Evolutionary conservation across 2,329 filamentous ascomycete genomes (phyloP).

Genomic region (Ustulina deusta): DNA sequence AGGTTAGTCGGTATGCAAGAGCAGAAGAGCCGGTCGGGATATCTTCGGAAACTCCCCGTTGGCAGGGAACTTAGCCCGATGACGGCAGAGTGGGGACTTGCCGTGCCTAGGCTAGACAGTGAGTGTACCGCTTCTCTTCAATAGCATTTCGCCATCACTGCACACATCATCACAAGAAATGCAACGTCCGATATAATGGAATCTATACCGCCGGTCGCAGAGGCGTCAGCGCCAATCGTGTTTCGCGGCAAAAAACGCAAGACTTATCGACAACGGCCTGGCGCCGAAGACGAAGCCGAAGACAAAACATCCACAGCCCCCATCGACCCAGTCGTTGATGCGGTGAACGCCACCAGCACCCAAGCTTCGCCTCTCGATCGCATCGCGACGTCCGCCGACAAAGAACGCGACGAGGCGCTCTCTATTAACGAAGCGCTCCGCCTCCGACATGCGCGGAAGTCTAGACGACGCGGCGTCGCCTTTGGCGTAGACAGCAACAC

Average conservation of each 20-base stretch:
- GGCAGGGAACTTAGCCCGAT: no score
- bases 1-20: neutral
- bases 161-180: neutral
- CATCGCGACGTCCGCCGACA: constrained; percentile 18
- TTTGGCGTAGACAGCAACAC: constrained; percentile 58
- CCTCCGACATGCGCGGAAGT: constrained; percentile 64
- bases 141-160: neutral
- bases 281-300: constrained; percentile 52
- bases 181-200: constrained; percentile 28
- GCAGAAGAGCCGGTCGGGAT: neutral
- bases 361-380: constrained; percentile 11
- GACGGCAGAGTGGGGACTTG: constrained; percentile 1
- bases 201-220: constrained; percentile 30
- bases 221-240: constrained; percentile 54
- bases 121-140: neutral
- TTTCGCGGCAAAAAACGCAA: constrained; percentile 74
- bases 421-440: constrained; percentile 65
- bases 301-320: constrained; percentile 15
- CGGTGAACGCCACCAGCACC: constrained; percentile 16
- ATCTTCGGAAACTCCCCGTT: constrained; percentile 19
- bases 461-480: constrained; percentile 66
- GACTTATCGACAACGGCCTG: constrained; percentile 65
- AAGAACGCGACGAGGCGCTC: constrained; percentile 53
- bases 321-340: constrained; percentile 26
- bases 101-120: no score